Percentiles rank a stretch among this genome's conserved stretches.
Conservation (phyloP, 1,139 yeast genomes). For the Yamadazyma buinensis region DNA sequence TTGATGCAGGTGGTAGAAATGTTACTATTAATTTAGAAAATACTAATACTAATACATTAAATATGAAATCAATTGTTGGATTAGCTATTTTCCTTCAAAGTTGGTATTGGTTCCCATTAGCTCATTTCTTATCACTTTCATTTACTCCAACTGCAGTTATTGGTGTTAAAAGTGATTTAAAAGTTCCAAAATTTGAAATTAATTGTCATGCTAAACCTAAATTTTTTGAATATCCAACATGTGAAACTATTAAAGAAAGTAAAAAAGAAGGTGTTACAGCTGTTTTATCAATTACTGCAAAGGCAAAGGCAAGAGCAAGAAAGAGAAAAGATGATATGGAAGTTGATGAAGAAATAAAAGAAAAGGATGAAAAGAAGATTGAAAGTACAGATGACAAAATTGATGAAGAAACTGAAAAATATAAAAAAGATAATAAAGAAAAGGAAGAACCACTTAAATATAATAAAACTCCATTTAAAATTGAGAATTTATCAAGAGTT, state of each 20-base stretch:
- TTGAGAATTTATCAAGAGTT: constrained; percentile 81
- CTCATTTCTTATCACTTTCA: constrained; percentile 89
- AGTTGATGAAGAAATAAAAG: constrained; percentile 24
- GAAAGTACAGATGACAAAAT: constrained; percentile 21
- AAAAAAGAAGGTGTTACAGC: constrained; percentile 92
- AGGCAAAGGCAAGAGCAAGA: constrained; percentile 89
- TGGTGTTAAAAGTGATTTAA: constrained; percentile 79
- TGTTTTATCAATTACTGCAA: constrained; percentile 87
- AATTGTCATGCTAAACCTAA: constrained; percentile 80
- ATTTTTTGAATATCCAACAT: constrained; percentile 82
- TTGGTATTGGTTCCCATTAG: constrained; percentile 99
- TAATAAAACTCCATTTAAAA: constrained; percentile 59
- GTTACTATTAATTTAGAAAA: constrained; percentile 93
- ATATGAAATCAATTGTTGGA: constrained; percentile 90
- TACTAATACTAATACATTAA: constrained; percentile 84
- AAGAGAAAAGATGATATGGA: constrained; percentile 50
- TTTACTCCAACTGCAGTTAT: constrained; percentile 90
- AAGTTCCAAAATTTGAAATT: constrained; percentile 79
- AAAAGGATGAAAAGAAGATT: constrained; percentile 19
- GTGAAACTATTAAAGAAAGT: constrained; percentile 74
- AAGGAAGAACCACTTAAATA: constrained; percentile 35
- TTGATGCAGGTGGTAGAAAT: constrained; percentile 98
- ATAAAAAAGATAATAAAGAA: constrained; percentile 15
- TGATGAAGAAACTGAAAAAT: constrained; percentile 14
- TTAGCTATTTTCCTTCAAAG: constrained; percentile 85